A percentile compares a stretch with the other conserved stretches of the same genome.
These are phyloP conservation scores for Neckera pumila DNA, from an alignment of 225 moss, liverwort and hornwort genomes.

Conservation along the genomic window DNA sequence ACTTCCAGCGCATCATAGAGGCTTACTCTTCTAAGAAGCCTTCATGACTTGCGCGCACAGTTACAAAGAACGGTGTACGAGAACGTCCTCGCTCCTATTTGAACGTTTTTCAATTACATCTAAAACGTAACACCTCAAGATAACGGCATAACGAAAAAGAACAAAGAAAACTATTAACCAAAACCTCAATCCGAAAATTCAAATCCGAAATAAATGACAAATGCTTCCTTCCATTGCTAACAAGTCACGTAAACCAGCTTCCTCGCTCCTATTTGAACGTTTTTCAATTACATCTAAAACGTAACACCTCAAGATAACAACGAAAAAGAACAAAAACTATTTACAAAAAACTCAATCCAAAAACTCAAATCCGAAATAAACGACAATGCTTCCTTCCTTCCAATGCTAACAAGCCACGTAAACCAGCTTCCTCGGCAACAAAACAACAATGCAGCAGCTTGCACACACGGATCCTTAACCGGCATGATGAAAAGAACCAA, in stretches of 20 bases:
- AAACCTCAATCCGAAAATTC: background rate
- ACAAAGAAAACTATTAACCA: background rate
- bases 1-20: background rate
- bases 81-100: background rate
- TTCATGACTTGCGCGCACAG: background rate
- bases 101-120: background rate
- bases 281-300: background rate
- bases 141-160: background rate
- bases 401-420: background rate
- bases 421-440: background rate
- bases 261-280: background rate
- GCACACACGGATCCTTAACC: background rate
- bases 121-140: background rate
- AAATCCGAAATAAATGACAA: background rate
- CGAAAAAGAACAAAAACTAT: background rate
- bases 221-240: background rate
- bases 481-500: background rate
- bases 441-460: background rate
- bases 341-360: background rate
- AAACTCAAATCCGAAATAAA: background rate
- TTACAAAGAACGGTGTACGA: background rate
- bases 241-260: background rate
- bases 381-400: background rate
- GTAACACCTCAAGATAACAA: background rate
- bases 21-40: background rate